A percentile compares a stretch with the other conserved stretches of the same genome.
Evolutionary conservation across 139 green algal genomes (phyloP).

Genomic region (Choricystis sp.): DNA sequence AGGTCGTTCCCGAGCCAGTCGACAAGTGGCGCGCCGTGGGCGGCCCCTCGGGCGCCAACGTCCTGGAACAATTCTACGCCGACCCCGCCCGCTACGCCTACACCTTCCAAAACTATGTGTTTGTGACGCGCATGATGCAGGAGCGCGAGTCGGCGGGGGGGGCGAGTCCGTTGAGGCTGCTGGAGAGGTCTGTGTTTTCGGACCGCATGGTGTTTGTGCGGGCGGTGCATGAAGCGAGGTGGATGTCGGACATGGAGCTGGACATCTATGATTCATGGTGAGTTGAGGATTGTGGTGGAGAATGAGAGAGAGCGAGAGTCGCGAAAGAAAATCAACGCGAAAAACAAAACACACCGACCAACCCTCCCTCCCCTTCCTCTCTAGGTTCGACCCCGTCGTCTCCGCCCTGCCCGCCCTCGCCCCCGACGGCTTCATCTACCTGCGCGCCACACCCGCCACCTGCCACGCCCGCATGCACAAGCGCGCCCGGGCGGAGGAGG

Average conservation of each 20-base stretch:
- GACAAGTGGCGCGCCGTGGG: constrained; percentile 73
- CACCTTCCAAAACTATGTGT: constrained; percentile 97
- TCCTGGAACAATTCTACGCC: constrained; percentile 85
- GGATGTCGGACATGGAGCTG: constrained; percentile 76
- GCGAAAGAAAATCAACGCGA: not conserved
- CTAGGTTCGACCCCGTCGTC: constrained; percentile 21
- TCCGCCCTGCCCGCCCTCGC: constrained; percentile 27
- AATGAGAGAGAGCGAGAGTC: not conserved
- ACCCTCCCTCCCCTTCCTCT: not conserved
- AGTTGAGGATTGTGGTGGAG: not conserved
- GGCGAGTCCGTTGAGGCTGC: constrained; percentile 42
- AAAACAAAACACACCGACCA: not conserved
- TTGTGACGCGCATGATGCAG: constrained; percentile 71
- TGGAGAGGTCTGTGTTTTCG: constrained; percentile 91
- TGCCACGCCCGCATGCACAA: constrained; percentile 53
- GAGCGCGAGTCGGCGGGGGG: constrained; percentile 30
- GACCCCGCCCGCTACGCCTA: constrained; percentile 76
- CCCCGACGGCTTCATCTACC: constrained; percentile 92
- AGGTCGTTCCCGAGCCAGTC: constrained; percentile 86
- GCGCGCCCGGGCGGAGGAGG: constrained; percentile 37
- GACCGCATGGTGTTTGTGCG: constrained; percentile 97
- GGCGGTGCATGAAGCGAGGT: constrained; percentile 58
- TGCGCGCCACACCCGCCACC: constrained; percentile 49
- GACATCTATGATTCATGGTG: constrained; percentile 68
- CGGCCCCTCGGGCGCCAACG: constrained; percentile 43